phyloP scores from a whole-genome alignment of 495 filamentous ascomycete species.

The Penicillium maclennaniae region DNA sequence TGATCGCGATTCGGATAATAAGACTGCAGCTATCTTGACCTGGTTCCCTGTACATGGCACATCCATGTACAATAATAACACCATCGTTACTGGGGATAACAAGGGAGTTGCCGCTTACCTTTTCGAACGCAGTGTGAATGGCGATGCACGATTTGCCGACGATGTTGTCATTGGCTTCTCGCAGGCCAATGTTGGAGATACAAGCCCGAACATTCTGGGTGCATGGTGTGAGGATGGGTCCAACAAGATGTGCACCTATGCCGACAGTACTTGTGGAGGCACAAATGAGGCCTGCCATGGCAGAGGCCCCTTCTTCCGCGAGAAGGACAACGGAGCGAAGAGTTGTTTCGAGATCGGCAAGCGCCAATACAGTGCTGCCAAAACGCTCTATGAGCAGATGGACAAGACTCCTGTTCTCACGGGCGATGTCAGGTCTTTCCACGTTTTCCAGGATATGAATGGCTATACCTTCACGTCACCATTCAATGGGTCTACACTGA shows the following conservation, averaged over 20 bases:
- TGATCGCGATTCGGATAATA: slow-evolving; percentile 64
- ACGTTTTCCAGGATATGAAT: slow-evolving; percentile 72
- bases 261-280: slow-evolving; percentile 77
- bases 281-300: slow-evolving; percentile 76
- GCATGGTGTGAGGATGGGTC: slow-evolving; percentile 78
- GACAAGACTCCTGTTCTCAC: slow-evolving; percentile 40
- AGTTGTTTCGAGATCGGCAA: slow-evolving; percentile 72
- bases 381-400: slow-evolving; percentile 56
- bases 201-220: slow-evolving; percentile 82
- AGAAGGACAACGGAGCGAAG: slow-evolving; percentile 63
- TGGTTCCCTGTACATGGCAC: slow-evolving; percentile 97
- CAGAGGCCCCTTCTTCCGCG: slow-evolving; percentile 74
- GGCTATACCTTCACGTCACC: slow-evolving; percentile 68
- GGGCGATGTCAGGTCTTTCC: slow-evolving; percentile 69
- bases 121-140: slow-evolving; percentile 68
- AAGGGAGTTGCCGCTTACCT: slow-evolving; percentile 90
- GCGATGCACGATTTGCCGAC: slow-evolving; percentile 49
- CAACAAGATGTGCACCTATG: slow-evolving; percentile 60
- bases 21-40: slow-evolving; percentile 74
- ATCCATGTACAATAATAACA: slow-evolving; percentile 89
- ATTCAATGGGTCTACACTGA: slow-evolving; percentile 64
- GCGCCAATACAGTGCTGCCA: slow-evolving; percentile 62
- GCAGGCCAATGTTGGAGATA: slow-evolving; percentile 92
- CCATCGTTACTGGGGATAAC: slow-evolving; percentile 87
- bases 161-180: slow-evolving; percentile 93